Percentiles rank a stretch among this genome's conserved stretches.
These are phyloP conservation scores for Niebla homalea DNA, from an alignment of 495 filamentous ascomycete genomes.

Conservation along the genomic window DNA sequence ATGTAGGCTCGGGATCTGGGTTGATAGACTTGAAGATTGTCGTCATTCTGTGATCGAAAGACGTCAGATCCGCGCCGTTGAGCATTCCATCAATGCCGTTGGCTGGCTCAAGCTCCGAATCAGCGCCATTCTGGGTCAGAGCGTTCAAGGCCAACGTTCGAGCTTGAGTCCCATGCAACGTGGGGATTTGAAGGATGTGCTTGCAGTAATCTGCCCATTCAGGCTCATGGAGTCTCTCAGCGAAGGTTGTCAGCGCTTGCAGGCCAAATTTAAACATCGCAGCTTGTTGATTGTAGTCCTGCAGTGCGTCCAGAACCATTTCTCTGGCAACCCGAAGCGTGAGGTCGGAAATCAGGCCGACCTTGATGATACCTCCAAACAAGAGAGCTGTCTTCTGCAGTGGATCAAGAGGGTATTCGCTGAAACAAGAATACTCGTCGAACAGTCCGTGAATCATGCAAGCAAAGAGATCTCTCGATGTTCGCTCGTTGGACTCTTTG, in stretches of 20 bases:
- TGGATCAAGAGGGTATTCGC: slow-evolving; percentile 85
- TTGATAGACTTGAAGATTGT: slow-evolving; percentile 64
- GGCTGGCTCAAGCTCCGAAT: slow-evolving; percentile 22
- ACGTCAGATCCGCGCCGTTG: slow-evolving; percentile 26
- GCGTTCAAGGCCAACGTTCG: slow-evolving; percentile 73
- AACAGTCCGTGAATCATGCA: slow-evolving; percentile 98
- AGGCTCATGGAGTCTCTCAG: slow-evolving; percentile 47
- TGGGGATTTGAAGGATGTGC: slow-evolving; percentile 64
- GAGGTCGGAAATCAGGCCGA: slow-evolving; percentile 74
- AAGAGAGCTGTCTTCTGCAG: slow-evolving; percentile 89
- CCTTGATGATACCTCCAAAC: slow-evolving; percentile 93
- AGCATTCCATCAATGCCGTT: slow-evolving; percentile 19
- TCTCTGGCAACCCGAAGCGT: slow-evolving; percentile 81
- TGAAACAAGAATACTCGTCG: slow-evolving; percentile 92
- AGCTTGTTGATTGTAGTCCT: slow-evolving; percentile 63
- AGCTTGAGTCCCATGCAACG: slow-evolving; percentile 70
- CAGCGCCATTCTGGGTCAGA: slow-evolving; percentile 44
- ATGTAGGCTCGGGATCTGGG: slow-evolving; percentile 49
- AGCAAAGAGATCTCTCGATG: slow-evolving; percentile 86
- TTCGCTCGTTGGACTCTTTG: slow-evolving; percentile 69
- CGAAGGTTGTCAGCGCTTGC: slow-evolving; percentile 85
- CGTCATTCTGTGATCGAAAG: slow-evolving; percentile 49
- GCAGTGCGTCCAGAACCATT: slow-evolving; percentile 92
- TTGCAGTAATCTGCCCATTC: slow-evolving; percentile 90
- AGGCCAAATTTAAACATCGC: slow-evolving; percentile 97